phyloP scores from a whole-genome alignment of 2,329 filamentous ascomycete species.

The Epichloe scottii region DNA sequence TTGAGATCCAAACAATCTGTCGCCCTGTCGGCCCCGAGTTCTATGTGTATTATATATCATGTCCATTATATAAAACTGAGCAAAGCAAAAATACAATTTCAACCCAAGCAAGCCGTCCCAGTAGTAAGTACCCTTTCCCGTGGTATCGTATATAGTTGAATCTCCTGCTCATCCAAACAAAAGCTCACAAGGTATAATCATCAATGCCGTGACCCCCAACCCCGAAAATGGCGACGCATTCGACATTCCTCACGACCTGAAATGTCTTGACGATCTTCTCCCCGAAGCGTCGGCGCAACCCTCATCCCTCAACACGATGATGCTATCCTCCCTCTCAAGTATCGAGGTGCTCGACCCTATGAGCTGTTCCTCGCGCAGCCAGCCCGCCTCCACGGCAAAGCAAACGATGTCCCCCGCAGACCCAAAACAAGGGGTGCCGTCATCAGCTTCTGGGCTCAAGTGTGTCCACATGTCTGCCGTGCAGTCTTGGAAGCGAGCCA shows the following conservation, averaged over 20 bases:
- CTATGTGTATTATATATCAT: background rate
- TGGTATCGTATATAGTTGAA: background rate
- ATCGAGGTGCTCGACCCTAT: constrained; percentile 24
- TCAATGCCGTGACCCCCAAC: too few relatives aligned
- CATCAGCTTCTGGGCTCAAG: constrained; percentile 37
- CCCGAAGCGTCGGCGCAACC: constrained; percentile 10
- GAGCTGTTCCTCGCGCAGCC: constrained; percentile 42
- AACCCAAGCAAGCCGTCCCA: background rate
- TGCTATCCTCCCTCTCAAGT: constrained; percentile 28
- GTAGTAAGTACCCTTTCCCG: background rate
- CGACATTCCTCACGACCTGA: background rate
- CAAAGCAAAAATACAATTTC: background rate
- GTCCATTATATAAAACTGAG: background rate
- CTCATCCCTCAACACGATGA: constrained; percentile 22
- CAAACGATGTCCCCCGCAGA: constrained; percentile 43
- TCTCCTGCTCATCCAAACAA: background rate
- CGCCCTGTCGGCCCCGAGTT: too few relatives aligned
- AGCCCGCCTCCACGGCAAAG: constrained; percentile 45
- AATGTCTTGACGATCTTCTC: constrained; percentile 15
- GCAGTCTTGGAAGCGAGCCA: constrained; percentile 31
- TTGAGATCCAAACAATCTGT: too few relatives aligned
- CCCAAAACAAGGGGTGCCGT: constrained; percentile 36
- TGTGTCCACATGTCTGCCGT: constrained; percentile 43
- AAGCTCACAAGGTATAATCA: too few relatives aligned
- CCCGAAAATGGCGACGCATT: too few relatives aligned